phyloP scores from a whole-genome alignment of 2,329 filamentous ascomycete species.

The Colletotrichum navitas region DNA sequence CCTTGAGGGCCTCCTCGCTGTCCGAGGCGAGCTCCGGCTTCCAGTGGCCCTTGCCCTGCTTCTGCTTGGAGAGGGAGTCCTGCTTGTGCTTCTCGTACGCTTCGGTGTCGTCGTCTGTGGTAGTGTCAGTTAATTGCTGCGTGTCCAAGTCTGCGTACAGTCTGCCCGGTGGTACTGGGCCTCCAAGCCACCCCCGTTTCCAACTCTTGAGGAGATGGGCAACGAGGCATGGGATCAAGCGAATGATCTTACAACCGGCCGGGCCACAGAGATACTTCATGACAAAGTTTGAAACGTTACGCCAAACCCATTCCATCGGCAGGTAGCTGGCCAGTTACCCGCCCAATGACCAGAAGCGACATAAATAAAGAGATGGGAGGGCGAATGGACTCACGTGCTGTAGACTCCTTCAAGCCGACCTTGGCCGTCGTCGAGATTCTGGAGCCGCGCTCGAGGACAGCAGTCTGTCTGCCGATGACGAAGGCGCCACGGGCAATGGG shows the following conservation, averaged over 20 bases:
- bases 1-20: slow-evolving; percentile 83
- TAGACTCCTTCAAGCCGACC: slow-evolving; percentile 54
- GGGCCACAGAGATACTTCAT: too few relatives aligned
- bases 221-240: too few relatives aligned
- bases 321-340: background rate
- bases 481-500: slow-evolving; percentile 45
- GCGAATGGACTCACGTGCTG: slow-evolving; percentile 49
- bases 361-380: background rate
- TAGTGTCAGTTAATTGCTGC: slow-evolving; percentile 32
- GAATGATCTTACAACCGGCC: too few relatives aligned
- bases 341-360: too few relatives aligned
- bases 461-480: slow-evolving; percentile 45
- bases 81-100: slow-evolving; percentile 71
- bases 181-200: too few relatives aligned
- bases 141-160: too few relatives aligned
- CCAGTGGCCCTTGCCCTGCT: slow-evolving; percentile 79
- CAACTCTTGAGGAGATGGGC: too few relatives aligned
- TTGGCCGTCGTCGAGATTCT: slow-evolving; percentile 48
- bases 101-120: slow-evolving; percentile 58
- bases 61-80: slow-evolving; percentile 74
- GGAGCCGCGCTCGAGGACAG: slow-evolving; percentile 44
- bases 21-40: slow-evolving; percentile 81
- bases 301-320: too few relatives aligned
- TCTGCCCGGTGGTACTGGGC: background rate
- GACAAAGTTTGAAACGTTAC: too few relatives aligned